Evolutionary conservation across 768 basidiomycete species (phyloP).

Genomic region (Lentinula lateritia): DNA sequence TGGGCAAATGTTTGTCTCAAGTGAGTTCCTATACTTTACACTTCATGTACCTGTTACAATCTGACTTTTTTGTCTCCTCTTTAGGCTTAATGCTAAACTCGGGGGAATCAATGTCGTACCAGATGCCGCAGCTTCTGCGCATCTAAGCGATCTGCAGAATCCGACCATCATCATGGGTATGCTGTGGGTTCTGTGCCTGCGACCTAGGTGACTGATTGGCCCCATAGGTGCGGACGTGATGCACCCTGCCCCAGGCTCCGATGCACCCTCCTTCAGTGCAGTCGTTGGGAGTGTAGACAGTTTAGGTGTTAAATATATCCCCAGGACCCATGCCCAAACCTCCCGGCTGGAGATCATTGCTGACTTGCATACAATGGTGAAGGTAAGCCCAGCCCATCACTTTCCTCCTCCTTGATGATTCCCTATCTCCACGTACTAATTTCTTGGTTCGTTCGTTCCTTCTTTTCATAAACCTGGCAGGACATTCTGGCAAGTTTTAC

Average conservation of each 20-base stretch:
- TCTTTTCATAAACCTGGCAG: neutral
- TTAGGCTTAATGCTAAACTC: neutral
- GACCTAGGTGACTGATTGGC: too few relatives aligned
- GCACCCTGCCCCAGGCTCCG: constrained; percentile 53
- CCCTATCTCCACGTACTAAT: neutral
- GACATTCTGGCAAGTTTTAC: constrained; percentile 35
- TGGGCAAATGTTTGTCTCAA: constrained; percentile 48
- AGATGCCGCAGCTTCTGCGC: neutral
- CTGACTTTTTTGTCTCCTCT: neutral
- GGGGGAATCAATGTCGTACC: neutral
- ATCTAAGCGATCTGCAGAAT: neutral
- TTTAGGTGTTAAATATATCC: constrained; percentile 47
- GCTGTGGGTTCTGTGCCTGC: neutral
- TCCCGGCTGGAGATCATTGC: constrained; percentile 50
- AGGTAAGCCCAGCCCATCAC: constrained; percentile 16
- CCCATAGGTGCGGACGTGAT: constrained; percentile 48
- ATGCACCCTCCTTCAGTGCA: constrained; percentile 51
- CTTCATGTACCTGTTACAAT: too few relatives aligned
- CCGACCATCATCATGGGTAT: constrained; percentile 7
- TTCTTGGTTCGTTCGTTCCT: neutral
- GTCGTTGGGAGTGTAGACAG: constrained; percentile 52
- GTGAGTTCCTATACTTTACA: constrained; percentile 20
- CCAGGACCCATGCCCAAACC: constrained; percentile 41
- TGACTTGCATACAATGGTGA: constrained; percentile 42
- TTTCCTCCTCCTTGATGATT: too few relatives aligned